Base-by-base conservation (phyloP, 805 yeast species). In the Pichia exigua region DNA sequence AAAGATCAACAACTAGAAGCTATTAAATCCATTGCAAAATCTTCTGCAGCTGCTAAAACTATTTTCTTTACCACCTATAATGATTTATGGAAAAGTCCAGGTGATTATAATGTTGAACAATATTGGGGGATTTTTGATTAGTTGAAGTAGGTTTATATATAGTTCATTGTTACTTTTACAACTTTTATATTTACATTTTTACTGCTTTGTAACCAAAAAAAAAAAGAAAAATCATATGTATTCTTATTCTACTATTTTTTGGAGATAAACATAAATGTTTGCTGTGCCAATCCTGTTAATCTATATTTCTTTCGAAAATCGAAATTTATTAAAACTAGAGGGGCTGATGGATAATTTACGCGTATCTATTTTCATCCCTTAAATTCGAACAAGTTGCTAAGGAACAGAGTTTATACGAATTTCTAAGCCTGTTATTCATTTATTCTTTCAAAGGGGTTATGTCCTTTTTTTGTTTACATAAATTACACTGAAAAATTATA, bases 11-110 rank as follows among this genome's bases (percentile, higher is more conserved):
- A 82, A 65, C 62, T 68, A 24, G 57, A 70, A 12, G 84, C 85
- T 13, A 61, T 82, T 46, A 63, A 75, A 55, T 69, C 80, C 52
- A 78, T 82, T 51, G 75, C 72, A 27, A 62, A 68, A 6, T 54
- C 65, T 1, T 54, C 65, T 1, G 71, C 77, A 54, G 82, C 77
- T 39, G 70, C 69, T 55, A 74, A 75, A 59, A 79, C 77, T 12
- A 63, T 82, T 50, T 69, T 80, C 65, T 82, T 81, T 68, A 81
- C 85, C 12, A 76, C 81, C 54, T 82, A 67, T 69, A 75, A 82
- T 63, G 88, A 82, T 62, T 68, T 67, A 56, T 82, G 88, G 88
- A 82, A 82, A 65, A 65, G 65, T 48, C 71, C 77, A 22, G 85
- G 85, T 50, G 42, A 70, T 26, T 77, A 72, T 66, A 76, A 76